Conservation (phyloP, 441 rosid species). For the Jatropha multifida region DNA sequence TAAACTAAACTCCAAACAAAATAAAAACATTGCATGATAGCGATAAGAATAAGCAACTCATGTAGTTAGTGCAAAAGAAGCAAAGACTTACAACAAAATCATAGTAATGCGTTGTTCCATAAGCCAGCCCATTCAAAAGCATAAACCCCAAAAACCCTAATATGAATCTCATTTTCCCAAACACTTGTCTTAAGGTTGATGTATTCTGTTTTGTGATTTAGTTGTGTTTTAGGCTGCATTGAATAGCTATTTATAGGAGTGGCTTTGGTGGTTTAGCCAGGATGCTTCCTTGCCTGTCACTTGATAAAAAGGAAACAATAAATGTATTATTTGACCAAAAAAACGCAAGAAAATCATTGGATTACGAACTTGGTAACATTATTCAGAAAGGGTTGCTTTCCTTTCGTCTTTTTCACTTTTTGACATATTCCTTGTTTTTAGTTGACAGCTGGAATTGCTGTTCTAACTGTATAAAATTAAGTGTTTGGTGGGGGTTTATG, state of each 20-base stretch:
- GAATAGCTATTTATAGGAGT: neutral
- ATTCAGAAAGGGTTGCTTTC: too few species aligned
- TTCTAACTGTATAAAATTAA: too few species aligned
- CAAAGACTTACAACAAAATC: constrained; percentile 19
- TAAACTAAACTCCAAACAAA: too few species aligned
- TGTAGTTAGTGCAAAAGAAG: neutral
- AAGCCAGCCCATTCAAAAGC: constrained; percentile 2
- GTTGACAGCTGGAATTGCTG: too few species aligned
- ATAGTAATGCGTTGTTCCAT: neutral
- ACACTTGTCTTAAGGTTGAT: neutral
- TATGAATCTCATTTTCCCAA: neutral
- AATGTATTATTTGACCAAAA: neutral
- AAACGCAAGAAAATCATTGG: neutral
- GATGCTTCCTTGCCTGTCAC: neutral
- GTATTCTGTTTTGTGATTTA: neutral
- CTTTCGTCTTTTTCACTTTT: too few species aligned
- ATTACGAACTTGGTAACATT: too few species aligned
- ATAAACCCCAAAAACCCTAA: neutral
- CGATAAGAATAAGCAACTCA: too few species aligned
- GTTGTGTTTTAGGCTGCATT: neutral
- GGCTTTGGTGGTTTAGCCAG: neutral
- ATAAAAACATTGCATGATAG: too few species aligned
- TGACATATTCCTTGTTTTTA: too few species aligned
- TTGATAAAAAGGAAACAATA: neutral
- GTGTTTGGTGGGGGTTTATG: too few species aligned